These are phyloP conservation scores for Aspergillus terreus DNA, from an alignment of 2,329 filamentous ascomycete species.

Conservation along the genomic window DNA sequence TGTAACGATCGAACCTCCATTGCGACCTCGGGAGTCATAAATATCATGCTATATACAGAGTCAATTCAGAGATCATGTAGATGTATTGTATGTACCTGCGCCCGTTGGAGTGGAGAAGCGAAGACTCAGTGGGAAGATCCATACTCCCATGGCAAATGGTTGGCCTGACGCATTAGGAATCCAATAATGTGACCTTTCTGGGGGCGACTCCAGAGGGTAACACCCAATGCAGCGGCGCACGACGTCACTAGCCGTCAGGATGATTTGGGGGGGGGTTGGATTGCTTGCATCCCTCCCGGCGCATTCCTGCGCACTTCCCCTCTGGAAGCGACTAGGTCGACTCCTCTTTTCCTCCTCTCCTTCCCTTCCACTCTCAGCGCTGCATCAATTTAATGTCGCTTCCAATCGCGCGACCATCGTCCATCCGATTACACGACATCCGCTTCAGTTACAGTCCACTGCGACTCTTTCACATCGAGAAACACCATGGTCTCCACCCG, in stretches of 20 bases:
- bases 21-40: too few relatives aligned
- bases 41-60: too few relatives aligned
- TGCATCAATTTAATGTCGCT: background rate
- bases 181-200: background rate
- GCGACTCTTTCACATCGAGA: background rate
- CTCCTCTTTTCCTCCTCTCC: background rate
- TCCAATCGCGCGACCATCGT: background rate
- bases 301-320: background rate
- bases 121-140: background rate
- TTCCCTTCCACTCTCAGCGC: background rate
- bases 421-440: too few relatives aligned
- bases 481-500: constrained; percentile 54
- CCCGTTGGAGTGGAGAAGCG: too few relatives aligned
- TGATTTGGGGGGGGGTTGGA: background rate
- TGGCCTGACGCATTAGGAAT: background rate
- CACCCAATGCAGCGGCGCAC: background rate
- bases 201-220: background rate
- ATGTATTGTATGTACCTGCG: too few relatives aligned
- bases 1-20: too few relatives aligned
- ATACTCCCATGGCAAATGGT: background rate
- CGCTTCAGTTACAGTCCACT: background rate
- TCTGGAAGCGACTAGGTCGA: background rate
- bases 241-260: constrained; percentile 12
- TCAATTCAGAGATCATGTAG: too few relatives aligned
- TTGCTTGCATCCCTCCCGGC: background rate